Percentiles rank a stretch among this genome's conserved stretches.
Evolutionary conservation across 2,329 filamentous ascomycete species (phyloP).

Genomic region (Stagonosporopsis rhizophila): DNA sequence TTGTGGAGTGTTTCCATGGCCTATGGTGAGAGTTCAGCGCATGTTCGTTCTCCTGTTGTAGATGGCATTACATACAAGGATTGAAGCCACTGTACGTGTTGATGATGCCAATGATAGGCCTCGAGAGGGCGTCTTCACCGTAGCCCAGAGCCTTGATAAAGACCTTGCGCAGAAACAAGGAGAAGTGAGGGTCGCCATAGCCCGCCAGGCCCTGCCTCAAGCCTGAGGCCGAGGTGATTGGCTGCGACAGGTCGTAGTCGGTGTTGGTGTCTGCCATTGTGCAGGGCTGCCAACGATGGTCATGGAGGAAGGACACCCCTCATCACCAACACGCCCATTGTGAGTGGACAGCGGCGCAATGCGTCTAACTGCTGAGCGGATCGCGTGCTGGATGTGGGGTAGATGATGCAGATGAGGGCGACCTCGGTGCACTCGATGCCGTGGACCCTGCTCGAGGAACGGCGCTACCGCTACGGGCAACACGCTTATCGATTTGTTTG

Average conservation of each 20-base stretch:
- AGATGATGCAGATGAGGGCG: constrained; percentile 2
- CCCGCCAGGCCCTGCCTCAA: constrained; percentile 70
- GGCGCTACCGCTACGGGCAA: neutral
- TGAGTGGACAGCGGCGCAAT: neutral
- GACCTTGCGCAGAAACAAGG: constrained; percentile 75
- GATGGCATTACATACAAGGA: constrained; percentile 54
- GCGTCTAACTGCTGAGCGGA: constrained; percentile 2
- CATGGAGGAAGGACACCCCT: neutral
- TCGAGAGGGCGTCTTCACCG: constrained; percentile 72
- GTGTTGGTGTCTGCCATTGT: constrained; percentile 13
- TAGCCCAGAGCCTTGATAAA: constrained; percentile 81
- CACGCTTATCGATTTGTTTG: constrained; percentile 19
- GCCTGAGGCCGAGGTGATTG: constrained; percentile 59
- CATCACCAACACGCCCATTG: neutral
- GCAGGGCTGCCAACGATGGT: neutral
- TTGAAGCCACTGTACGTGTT: constrained; percentile 78
- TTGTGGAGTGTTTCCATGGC: constrained; percentile 75
- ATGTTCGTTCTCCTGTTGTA: neutral
- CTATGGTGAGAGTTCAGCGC: neutral
- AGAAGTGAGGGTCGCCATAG: constrained; percentile 78
- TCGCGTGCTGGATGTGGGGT: constrained; percentile 21
- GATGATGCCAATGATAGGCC: constrained; percentile 76
- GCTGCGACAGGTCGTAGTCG: constrained; percentile 66
- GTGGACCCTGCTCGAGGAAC: constrained; percentile 6
- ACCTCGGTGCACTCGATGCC: constrained; percentile 1